Conservation (phyloP, 805 yeast species). For the Metschnikowia baotianmanensis region DNA sequence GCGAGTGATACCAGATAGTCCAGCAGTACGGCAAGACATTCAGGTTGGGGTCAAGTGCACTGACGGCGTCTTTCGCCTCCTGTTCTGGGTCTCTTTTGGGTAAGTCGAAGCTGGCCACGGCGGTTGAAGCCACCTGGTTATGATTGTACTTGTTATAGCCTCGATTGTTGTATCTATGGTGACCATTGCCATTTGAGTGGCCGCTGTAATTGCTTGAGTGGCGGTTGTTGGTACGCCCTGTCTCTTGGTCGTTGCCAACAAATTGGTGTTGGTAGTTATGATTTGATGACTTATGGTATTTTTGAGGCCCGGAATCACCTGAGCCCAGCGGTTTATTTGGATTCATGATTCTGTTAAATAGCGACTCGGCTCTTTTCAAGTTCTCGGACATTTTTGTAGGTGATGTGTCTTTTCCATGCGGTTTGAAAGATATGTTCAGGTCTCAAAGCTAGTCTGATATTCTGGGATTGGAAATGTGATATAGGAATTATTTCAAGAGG, state of each 20-base stretch:
- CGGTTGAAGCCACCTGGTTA: conserved; percentile 1
- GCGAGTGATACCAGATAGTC: conserved; percentile 49
- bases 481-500: background rate
- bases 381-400: conserved; percentile 38
- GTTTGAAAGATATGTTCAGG: too few species aligned
- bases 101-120: conserved; percentile 21
- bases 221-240: conserved; percentile 11
- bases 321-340: conserved; percentile 23
- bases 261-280: conserved; percentile 2
- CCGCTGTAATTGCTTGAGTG: conserved; percentile 10
- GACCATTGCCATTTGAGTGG: conserved; percentile 11
- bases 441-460: too few species aligned
- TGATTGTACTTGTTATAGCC: conserved; percentile 7
- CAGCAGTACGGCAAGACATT: conserved; percentile 47
- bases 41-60: conserved; percentile 20
- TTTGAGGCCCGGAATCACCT: conserved; percentile 1
- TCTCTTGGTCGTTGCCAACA: conserved; percentile 6
- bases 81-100: conserved; percentile 38
- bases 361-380: conserved; percentile 45
- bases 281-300: conserved; percentile 7
- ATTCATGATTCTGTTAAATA: conserved; percentile 46
- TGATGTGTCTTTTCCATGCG: background rate
- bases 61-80: conserved; percentile 32
- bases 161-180: conserved; percentile 10
- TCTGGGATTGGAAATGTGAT: background rate